Evolutionary conservation across 176 grass and related monocot species (phyloP).

Genomic region (Thalia dealbata): DNA sequence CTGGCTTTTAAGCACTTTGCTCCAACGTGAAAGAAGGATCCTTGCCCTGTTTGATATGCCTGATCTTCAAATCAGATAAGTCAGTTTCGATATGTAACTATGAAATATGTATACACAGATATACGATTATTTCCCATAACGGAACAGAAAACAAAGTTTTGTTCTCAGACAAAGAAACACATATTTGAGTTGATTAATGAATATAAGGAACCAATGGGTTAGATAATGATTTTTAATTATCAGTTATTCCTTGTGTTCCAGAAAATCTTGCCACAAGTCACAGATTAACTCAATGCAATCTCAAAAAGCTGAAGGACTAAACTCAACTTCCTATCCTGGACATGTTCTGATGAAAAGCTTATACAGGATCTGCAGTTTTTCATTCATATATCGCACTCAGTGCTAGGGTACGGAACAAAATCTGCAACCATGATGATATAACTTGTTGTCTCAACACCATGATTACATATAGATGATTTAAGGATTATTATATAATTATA

Average conservation of each 20-base stretch:
- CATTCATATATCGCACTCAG: not conserved
- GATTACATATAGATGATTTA: not conserved
- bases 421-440: not conserved
- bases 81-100: constrained; percentile 34
- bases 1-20: constrained; percentile 70
- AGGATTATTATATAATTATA: not conserved
- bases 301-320: not conserved
- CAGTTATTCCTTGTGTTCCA: not conserved
- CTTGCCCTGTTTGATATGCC: constrained; percentile 88
- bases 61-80: constrained; percentile 71
- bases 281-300: not conserved
- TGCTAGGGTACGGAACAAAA: not conserved
- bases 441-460: not conserved
- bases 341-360: not conserved
- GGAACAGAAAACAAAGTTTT: constrained; percentile 1
- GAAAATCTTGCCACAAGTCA: too few relatives aligned
- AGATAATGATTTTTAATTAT: not conserved
- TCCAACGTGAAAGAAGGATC: constrained; percentile 74
- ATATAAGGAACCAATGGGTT: not conserved
- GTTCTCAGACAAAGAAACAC: not conserved
- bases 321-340: not conserved
- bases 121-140: not conserved
- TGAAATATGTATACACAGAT: constrained; percentile 20
- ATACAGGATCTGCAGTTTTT: not conserved
- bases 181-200: not conserved